A percentile compares a stretch with the other conserved stretches of the same genome.
phyloP scores from a whole-genome alignment of 2,329 filamentous ascomycete genomes.

The Arthrobotrys musiformis region DNA sequence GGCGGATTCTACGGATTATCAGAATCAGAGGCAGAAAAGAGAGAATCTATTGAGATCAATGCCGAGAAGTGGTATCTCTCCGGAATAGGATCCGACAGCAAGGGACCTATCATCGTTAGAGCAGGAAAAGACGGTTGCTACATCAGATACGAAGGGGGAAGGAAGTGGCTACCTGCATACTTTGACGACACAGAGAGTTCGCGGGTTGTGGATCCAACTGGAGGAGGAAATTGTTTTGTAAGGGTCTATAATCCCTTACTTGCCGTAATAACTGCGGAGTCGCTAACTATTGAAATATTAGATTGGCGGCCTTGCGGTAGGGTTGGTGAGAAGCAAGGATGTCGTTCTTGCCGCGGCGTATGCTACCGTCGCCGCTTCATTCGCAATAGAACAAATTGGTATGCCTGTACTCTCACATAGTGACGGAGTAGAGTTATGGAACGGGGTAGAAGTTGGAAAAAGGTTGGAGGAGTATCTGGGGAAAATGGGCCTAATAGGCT shows the following conservation, averaged over 20 bases:
- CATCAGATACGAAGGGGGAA: conserved; percentile 65
- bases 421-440: conserved; percentile 71
- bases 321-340: conserved; percentile 67
- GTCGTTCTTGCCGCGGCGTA: conserved; percentile 79
- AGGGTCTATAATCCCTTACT: conserved; percentile 61
- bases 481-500: neutral
- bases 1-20: conserved; percentile 78
- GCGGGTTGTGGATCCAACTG: conserved; percentile 88
- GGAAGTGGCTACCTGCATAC: conserved; percentile 82
- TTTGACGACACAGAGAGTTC: conserved; percentile 65
- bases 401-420: conserved; percentile 71
- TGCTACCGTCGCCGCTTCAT: conserved; percentile 85
- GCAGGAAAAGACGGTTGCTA: conserved; percentile 76
- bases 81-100: conserved; percentile 60
- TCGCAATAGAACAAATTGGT: conserved; percentile 94
- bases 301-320: conserved; percentile 69
- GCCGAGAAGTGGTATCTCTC: conserved; percentile 61
- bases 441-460: conserved; percentile 68
- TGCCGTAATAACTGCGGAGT: neutral
- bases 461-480: conserved; percentile 68
- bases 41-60: conserved; percentile 63
- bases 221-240: conserved; percentile 91
- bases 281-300: conserved; percentile 59
- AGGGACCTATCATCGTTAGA: conserved; percentile 72
- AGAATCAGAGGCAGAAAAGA: conserved; percentile 63